Conservation (phyloP, 192 early-diverging fungal species). For the Podila verticillata region DNA sequence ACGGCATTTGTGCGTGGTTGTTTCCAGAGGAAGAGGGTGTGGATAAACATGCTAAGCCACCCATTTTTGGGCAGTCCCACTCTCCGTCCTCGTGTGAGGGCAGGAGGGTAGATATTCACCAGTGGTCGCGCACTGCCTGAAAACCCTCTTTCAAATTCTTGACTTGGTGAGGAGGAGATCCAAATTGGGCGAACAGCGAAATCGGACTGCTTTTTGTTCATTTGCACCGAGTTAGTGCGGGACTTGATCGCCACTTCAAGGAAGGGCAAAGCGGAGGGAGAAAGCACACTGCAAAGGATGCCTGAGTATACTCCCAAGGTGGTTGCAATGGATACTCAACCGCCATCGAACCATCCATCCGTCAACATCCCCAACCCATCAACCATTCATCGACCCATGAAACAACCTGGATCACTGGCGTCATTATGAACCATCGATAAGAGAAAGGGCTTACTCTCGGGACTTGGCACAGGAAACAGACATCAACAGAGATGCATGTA, state of each 20-base stretch:
- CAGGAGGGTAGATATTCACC: no score
- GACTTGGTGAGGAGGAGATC: slow-evolving; percentile 29
- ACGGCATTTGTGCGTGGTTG: neutral
- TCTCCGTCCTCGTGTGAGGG: neutral
- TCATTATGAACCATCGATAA: neutral
- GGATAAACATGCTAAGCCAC: slow-evolving; percentile 5
- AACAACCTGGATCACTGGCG: neutral
- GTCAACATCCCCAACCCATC: slow-evolving; percentile 9
- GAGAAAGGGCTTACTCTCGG: neutral
- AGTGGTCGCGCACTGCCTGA: slow-evolving; percentile 8
- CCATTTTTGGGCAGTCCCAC: neutral
- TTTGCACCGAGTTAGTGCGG: neutral
- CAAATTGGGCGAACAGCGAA: neutral
- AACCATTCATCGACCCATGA: neutral
- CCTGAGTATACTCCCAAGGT: neutral
- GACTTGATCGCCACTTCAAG: neutral
- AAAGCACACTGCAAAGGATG: neutral
- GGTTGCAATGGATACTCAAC: slow-evolving; percentile 6
- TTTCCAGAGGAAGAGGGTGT: neutral
- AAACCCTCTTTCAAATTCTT: slow-evolving; percentile 52
- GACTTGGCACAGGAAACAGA: neutral
- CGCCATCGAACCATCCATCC: slow-evolving; percentile 37
- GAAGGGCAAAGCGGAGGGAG: neutral
- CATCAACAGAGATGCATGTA: neutral
- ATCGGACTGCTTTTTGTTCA: neutral